Conservation (phyloP, 2,329 filamentous ascomycete genomes). For the Hymenoscyphus repandus region DNA sequence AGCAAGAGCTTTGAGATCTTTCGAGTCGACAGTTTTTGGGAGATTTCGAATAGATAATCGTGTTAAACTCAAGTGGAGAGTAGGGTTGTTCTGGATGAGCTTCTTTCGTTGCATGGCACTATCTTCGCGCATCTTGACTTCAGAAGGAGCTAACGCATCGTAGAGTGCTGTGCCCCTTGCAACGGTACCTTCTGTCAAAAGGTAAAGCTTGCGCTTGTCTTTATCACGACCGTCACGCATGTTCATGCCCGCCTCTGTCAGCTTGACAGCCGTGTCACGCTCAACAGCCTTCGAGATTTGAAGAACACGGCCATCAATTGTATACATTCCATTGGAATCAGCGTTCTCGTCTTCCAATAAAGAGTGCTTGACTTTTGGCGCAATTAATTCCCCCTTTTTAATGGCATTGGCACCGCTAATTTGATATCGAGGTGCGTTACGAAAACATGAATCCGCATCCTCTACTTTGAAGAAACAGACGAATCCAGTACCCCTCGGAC, state of each 20-base stretch:
- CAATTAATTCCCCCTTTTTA: slow-evolving; percentile 21
- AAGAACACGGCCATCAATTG: slow-evolving; percentile 81
- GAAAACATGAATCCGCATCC: slow-evolving; percentile 73
- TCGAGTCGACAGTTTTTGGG: slow-evolving; percentile 74
- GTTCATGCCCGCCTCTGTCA: slow-evolving; percentile 63
- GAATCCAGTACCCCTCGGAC: slow-evolving; percentile 87
- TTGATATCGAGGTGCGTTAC: slow-evolving; percentile 60
- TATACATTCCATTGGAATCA: slow-evolving; percentile 81
- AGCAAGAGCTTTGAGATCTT: slow-evolving; percentile 85
- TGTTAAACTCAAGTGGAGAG: slow-evolving; percentile 81
- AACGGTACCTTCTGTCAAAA: slow-evolving; percentile 83
- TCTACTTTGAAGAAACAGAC: slow-evolving; percentile 81
- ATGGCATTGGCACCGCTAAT: slow-evolving; percentile 34
- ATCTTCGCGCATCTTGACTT: slow-evolving; percentile 82
- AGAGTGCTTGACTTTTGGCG: slow-evolving; percentile 62
- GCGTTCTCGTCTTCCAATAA: slow-evolving; percentile 81
- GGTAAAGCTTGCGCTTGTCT: slow-evolving; percentile 85
- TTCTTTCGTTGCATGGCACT: slow-evolving; percentile 83
- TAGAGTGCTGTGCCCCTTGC: slow-evolving; percentile 72
- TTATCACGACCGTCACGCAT: slow-evolving; percentile 64
- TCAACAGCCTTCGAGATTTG: slow-evolving; percentile 81
- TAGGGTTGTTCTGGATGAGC: slow-evolving; percentile 86
- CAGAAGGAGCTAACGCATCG: slow-evolving; percentile 67
- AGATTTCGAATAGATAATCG: slow-evolving; percentile 89
- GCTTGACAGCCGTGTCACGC: slow-evolving; percentile 70